These are phyloP conservation scores for Naganishia friedmannii DNA, from an alignment of 768 basidiomycete genomes.

Conservation along the genomic window DNA sequence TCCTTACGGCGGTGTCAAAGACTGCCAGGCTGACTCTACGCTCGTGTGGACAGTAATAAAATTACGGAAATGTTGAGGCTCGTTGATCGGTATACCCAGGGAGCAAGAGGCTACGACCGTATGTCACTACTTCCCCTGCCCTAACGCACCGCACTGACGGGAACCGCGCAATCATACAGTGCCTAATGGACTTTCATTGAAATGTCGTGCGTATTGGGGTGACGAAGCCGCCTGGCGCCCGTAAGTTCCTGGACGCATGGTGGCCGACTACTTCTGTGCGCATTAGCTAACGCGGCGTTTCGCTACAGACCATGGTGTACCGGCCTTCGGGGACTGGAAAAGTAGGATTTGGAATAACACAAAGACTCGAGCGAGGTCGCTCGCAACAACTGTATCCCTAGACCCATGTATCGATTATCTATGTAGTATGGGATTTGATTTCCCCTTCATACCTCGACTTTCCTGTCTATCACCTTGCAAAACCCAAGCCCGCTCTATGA, in stretches of 20 bases:
- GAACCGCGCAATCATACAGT: constrained; percentile 20
- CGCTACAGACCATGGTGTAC: constrained; percentile 30
- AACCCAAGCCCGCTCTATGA: constrained; percentile 12
- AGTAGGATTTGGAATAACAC: neutral
- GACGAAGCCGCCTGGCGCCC: constrained; percentile 37
- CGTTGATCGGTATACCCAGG: constrained; percentile 34
- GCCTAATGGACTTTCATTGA: constrained; percentile 40
- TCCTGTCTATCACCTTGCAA: neutral
- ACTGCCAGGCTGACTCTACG: neutral
- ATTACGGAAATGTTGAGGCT: constrained; percentile 31
- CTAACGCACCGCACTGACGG: neutral
- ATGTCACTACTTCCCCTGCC: constrained; percentile 12
- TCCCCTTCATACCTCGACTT: neutral
- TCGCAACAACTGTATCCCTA: constrained; percentile 15
- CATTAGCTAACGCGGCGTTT: neutral
- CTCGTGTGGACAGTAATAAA: constrained; percentile 27
- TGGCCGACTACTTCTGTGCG: neutral
- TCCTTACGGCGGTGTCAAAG: neutral
- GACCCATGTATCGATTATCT: constrained; percentile 5
- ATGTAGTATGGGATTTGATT: neutral
- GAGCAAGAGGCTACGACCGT: constrained; percentile 43
- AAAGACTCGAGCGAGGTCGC: constrained; percentile 3
- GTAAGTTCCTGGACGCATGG: constrained; percentile 33
- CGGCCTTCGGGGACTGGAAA: constrained; percentile 29
- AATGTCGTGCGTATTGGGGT: constrained; percentile 46